phyloP scores from a whole-genome alignment of 2,329 filamentous ascomycete species.

The Cercospora citrullina region DNA sequence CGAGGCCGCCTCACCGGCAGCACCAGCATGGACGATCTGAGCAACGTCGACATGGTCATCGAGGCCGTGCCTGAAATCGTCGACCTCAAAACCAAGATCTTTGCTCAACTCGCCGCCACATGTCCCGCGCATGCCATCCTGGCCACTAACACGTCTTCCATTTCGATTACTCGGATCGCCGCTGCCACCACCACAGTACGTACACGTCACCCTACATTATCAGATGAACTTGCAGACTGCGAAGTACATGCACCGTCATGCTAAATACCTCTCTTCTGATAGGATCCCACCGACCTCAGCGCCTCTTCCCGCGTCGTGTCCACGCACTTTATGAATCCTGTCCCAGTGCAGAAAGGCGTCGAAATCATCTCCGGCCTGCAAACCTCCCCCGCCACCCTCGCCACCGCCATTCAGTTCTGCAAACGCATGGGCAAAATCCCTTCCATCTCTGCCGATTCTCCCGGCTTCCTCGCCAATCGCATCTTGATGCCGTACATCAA shows the following conservation, averaged over 20 bases:
- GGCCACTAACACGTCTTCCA: slow-evolving; percentile 97
- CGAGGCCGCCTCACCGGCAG: slow-evolving; percentile 68
- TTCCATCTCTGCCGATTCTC: slow-evolving; percentile 82
- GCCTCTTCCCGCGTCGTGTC: slow-evolving; percentile 86
- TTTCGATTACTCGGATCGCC: slow-evolving; percentile 94
- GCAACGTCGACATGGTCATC: slow-evolving; percentile 91
- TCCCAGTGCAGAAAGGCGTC: slow-evolving; percentile 93
- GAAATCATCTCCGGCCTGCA: slow-evolving; percentile 96
- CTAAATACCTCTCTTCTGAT: slow-evolving; percentile 35
- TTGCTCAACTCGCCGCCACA: slow-evolving; percentile 76
- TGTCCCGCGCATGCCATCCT: slow-evolving; percentile 84
- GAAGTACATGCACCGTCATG: slow-evolving; percentile 16
- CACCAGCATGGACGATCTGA: slow-evolving; percentile 74
- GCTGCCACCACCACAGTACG: slow-evolving; percentile 66
- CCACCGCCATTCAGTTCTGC: slow-evolving; percentile 81
- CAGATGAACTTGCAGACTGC: slow-evolving; percentile 8
- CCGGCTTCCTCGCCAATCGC: slow-evolving; percentile 92
- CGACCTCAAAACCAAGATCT: slow-evolving; percentile 83
- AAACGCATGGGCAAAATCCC: slow-evolving; percentile 90
- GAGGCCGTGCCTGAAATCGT: slow-evolving; percentile 87
- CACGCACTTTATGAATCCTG: slow-evolving; percentile 99
- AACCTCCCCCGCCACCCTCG: slow-evolving; percentile 78
- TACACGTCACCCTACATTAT: slow-evolving; percentile 7
- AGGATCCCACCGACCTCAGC: slow-evolving; percentile 73
- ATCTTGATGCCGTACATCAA: slow-evolving; percentile 99